Percentiles rank a stretch among this genome's conserved stretches.
Conservation (phyloP, 352 stramenopile genomes). For the Globisporangium sylvaticum region DNA sequence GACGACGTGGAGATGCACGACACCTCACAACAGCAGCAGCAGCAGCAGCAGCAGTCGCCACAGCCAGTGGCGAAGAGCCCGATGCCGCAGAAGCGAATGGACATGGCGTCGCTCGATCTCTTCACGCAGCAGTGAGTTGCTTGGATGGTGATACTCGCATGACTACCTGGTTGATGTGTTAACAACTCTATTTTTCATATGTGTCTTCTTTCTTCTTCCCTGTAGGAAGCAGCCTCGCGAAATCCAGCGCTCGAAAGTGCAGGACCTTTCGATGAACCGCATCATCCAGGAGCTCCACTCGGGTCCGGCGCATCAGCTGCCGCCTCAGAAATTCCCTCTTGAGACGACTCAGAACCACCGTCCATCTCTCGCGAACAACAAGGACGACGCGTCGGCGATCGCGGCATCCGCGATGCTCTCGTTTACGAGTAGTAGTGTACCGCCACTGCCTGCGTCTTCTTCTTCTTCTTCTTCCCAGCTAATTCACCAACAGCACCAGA, state of each 20-base stretch:
- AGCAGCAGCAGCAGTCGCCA: background rate
- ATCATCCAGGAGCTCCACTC: conserved; percentile 40
- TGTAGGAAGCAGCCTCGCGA: conserved; percentile 8
- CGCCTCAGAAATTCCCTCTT: background rate
- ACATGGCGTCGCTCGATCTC: conserved; percentile 57
- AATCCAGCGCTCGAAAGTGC: conserved; percentile 5
- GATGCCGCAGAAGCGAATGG: conserved; percentile 24
- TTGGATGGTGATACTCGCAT: too few species aligned
- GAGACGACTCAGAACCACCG: background rate
- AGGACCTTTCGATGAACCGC: conserved; percentile 44
- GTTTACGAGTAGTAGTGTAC: background rate
- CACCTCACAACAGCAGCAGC: background rate
- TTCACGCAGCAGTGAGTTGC: conserved; percentile 32
- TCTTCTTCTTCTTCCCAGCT: background rate
- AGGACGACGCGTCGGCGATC: background rate
- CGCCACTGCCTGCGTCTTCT: background rate
- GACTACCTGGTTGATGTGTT: conserved; percentile 2
- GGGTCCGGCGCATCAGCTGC: background rate
- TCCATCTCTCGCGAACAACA: background rate
- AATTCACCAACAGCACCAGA: background rate
- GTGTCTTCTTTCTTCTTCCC: background rate
- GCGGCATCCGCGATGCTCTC: conserved; percentile 1
- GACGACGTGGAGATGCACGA: conserved; percentile 2
- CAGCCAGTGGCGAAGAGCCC: background rate
- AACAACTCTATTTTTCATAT: background rate